A percentile compares a stretch with the other conserved stretches of the same genome.
Conservation (phyloP, 805 yeast genomes). For the Schwanniomyces occidentalis region DNA sequence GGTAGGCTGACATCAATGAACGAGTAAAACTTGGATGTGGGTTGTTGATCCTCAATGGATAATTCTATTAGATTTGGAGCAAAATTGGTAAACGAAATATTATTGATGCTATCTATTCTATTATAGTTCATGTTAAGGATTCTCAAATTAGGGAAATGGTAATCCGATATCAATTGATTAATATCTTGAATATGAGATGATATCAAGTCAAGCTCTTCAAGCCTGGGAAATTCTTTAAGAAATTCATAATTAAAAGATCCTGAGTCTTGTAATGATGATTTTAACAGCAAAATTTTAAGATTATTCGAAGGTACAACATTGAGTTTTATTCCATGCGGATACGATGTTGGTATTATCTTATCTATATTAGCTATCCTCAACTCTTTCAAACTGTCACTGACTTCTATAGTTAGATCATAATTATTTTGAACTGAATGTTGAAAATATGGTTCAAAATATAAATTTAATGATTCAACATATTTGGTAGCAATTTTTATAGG, state of each 20-base stretch:
- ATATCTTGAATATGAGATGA: constrained; percentile 3
- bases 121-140: constrained; percentile 9
- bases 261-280: too few species aligned
- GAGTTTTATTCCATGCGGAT: too few species aligned
- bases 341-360: too few species aligned
- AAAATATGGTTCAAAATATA: too few species aligned
- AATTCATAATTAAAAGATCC: constrained; percentile 3
- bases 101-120: constrained; percentile 4
- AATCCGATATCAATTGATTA: constrained; percentile 1
- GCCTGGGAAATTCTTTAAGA: constrained; percentile 1
- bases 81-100: background rate
- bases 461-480: too few species aligned
- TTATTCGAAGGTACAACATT: too few species aligned
- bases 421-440: too few species aligned
- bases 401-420: too few species aligned
- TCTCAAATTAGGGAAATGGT: constrained; percentile 6
- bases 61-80: constrained; percentile 4
- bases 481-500: too few species aligned
- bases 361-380: too few species aligned
- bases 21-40: constrained; percentile 5
- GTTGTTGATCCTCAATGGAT: background rate
- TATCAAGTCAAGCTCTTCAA: constrained; percentile 1
- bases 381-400: too few species aligned
- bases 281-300: too few species aligned
- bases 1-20: constrained; percentile 7